Evolutionary conservation across 495 filamentous ascomycete genomes (phyloP).

Genomic region (Evernia prunastri): DNA sequence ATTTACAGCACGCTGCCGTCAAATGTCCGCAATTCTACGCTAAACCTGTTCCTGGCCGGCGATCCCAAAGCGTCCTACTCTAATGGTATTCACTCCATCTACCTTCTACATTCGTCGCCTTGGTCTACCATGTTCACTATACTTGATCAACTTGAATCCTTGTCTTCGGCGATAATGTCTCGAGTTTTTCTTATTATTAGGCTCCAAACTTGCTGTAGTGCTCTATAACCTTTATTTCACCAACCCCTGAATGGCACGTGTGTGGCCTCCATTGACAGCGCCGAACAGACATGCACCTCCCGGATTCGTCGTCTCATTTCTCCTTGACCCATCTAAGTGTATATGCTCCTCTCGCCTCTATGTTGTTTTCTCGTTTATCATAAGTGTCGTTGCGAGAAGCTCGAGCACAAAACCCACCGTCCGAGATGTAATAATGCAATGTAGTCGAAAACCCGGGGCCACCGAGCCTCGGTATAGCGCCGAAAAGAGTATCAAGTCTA

Average conservation of each 20-base stretch:
- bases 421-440: slow-evolving; percentile 8
- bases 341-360: slow-evolving; percentile 4
- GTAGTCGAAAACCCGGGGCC: background rate
- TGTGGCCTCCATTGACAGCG: slow-evolving; percentile 3
- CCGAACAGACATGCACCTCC: slow-evolving; percentile 13
- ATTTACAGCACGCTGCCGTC: background rate
- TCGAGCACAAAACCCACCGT: slow-evolving; percentile 7
- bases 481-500: slow-evolving; percentile 1
- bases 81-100: too few relatives aligned
- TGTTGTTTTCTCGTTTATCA: slow-evolving; percentile 13
- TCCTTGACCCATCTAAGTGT: slow-evolving; percentile 1
- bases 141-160: background rate
- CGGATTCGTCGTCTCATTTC: background rate
- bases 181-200: background rate
- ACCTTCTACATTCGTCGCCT: background rate
- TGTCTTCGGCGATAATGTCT: background rate
- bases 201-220: background rate
- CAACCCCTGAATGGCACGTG: background rate
- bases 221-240: background rate
- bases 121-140: background rate
- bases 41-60: slow-evolving; percentile 11
- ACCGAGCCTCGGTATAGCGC: background rate
- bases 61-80: background rate
- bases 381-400: slow-evolving; percentile 15
- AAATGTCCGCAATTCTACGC: background rate